Conservation (phyloP, 2,329 filamentous ascomycete species). For the Dothiorella sarmentorum region DNA sequence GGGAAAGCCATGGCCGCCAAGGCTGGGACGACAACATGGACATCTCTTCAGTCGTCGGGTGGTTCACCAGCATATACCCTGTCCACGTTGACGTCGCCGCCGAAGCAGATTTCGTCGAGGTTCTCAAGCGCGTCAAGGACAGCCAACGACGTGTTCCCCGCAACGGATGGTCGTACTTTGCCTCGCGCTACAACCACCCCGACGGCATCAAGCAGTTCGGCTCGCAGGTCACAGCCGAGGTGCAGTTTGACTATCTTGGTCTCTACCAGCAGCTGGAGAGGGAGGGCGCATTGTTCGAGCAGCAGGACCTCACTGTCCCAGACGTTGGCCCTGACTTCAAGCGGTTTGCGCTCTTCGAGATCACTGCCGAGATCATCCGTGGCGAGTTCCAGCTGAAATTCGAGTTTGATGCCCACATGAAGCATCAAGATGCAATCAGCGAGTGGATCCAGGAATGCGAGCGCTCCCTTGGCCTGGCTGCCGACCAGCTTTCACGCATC, state of each 20-base stretch:
- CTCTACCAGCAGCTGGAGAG: constrained; percentile 50
- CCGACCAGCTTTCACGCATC: constrained; percentile 21
- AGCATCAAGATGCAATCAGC: constrained; percentile 43
- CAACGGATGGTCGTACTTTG: constrained; percentile 4
- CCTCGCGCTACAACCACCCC: neutral
- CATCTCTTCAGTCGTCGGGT: constrained; percentile 25
- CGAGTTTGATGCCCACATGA: constrained; percentile 50
- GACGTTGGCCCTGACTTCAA: constrained; percentile 26
- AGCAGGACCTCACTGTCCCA: neutral
- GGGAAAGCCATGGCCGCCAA: constrained; percentile 26
- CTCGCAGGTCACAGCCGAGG: constrained; percentile 42
- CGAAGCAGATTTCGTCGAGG: neutral
- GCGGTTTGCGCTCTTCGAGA: constrained; percentile 51
- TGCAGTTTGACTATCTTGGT: constrained; percentile 57
- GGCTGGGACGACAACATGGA: constrained; percentile 24
- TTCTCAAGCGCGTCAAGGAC: neutral
- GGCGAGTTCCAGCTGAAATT: constrained; percentile 50
- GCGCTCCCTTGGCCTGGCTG: constrained; percentile 32
- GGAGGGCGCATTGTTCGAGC: neutral
- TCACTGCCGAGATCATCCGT: constrained; percentile 49
- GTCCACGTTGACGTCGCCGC: neutral
- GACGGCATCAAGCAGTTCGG: neutral
- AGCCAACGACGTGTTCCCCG: neutral
- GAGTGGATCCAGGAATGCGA: constrained; percentile 43
- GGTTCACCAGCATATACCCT: constrained; percentile 21